phyloP scores from a whole-genome alignment of 2,329 filamentous ascomycete genomes.

The Juglanconis juglandina region DNA sequence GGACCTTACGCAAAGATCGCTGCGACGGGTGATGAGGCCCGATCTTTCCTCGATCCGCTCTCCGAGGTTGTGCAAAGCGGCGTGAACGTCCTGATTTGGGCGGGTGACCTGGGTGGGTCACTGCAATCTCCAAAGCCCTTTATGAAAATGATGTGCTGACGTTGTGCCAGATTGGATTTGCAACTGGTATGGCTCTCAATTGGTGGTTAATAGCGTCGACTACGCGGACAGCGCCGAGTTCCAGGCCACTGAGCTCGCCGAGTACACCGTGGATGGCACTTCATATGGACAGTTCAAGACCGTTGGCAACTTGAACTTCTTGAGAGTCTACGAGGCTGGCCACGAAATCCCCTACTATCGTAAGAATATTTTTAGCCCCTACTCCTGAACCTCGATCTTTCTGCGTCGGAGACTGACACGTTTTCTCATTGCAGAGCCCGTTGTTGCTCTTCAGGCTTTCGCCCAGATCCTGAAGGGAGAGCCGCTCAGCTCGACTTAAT shows the following conservation, averaged over 20 bases:
- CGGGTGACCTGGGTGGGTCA: slow-evolving; percentile 45
- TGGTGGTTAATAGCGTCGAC: slow-evolving; percentile 42
- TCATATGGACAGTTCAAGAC: slow-evolving; percentile 49
- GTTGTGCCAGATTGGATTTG: slow-evolving; percentile 47
- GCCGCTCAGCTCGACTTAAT: slow-evolving; percentile 12
- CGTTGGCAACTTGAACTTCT: slow-evolving; percentile 45
- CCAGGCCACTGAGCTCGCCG: slow-evolving; percentile 28
- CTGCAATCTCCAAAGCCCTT: not conserved
- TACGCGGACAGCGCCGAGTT: slow-evolving; percentile 41
- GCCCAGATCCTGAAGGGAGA: slow-evolving; percentile 16
- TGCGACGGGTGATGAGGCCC: slow-evolving; percentile 38
- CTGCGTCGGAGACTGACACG: not conserved
- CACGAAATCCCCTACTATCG: slow-evolving; percentile 19
- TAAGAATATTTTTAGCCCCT: not conserved
- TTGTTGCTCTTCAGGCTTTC: slow-evolving; percentile 16
- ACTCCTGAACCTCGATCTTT: too few species aligned
- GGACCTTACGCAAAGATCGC: slow-evolving; percentile 34
- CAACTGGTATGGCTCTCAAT: slow-evolving; percentile 53
- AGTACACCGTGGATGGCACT: slow-evolving; percentile 47
- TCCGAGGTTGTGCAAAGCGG: slow-evolving; percentile 44
- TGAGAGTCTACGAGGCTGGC: slow-evolving; percentile 34
- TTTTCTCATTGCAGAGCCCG: slow-evolving; percentile 4
- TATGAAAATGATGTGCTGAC: not conserved
- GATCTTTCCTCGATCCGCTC: slow-evolving; percentile 42
- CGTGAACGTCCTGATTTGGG: slow-evolving; percentile 50